phyloP scores from a whole-genome alignment of 179 eudicot species.

The Spergularia azorica region DNA sequence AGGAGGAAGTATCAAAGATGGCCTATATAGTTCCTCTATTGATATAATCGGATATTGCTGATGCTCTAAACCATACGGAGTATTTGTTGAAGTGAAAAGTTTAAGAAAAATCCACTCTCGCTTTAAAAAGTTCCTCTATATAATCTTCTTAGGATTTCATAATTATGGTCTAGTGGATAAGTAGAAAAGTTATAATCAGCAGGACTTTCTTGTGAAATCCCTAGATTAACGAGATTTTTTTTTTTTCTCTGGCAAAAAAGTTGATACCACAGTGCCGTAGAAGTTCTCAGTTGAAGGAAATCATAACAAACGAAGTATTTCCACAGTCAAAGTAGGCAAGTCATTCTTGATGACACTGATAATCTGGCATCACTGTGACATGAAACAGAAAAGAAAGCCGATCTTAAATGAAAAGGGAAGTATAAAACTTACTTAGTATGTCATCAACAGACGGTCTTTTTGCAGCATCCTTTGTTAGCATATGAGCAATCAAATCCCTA shows the following conservation, averaged over 20 bases:
- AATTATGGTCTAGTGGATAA: background rate
- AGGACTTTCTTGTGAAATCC: background rate
- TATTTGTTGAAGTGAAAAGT: no score
- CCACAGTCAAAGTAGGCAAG: background rate
- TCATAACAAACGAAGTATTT: background rate
- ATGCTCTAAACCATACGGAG: no score
- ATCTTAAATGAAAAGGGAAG: conserved; percentile 7
- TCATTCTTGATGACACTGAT: background rate
- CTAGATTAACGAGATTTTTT: no score
- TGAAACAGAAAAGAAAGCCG: background rate
- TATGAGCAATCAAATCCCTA: conserved; percentile 76
- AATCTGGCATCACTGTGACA: background rate
- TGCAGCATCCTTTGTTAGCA: conserved; percentile 70
- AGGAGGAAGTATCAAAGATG: no score
- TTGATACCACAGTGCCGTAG: background rate
- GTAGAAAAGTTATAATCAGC: background rate
- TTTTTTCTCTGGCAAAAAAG: background rate
- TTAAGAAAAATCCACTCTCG: no score
- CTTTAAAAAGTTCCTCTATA: no score
- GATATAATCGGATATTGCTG: no score
- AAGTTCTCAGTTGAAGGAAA: background rate
- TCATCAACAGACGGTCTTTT: conserved; percentile 71
- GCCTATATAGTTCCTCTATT: no score
- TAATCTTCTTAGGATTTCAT: no score
- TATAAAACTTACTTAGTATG: conserved; percentile 65